These are phyloP conservation scores for Emericellopsis cladophorae DNA, from an alignment of 2,329 filamentous ascomycete species.

Conservation along the genomic window DNA sequence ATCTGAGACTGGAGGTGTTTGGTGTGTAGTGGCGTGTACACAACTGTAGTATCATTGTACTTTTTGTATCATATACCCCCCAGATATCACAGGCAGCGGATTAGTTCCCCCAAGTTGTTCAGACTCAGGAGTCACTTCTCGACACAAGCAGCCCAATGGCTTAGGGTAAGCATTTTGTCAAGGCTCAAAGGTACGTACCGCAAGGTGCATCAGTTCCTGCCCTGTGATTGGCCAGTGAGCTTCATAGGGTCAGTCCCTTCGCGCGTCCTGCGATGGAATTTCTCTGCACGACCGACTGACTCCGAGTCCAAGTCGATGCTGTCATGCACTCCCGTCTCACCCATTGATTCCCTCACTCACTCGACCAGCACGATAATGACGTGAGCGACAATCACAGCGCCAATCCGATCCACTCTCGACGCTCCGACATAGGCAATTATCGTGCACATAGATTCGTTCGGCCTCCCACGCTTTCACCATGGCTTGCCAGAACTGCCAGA, in stretches of 20 bases:
- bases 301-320: constrained; percentile 9
- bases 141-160: neutral
- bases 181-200: neutral
- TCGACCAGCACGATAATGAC: too few relatives aligned
- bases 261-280: constrained; percentile 4
- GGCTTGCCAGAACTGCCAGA: constrained; percentile 35
- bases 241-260: constrained; percentile 9
- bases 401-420: neutral
- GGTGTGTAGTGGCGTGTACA: neutral
- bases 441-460: too few relatives aligned
- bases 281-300: constrained; percentile 4
- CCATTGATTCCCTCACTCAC: neutral
- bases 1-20: neutral
- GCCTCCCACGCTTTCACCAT: constrained; percentile 15
- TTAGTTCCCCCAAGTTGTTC: too few relatives aligned
- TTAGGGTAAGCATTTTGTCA: neutral
- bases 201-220: neutral
- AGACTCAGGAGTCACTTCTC: too few relatives aligned
- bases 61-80: too few relatives aligned
- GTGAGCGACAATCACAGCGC: neutral
- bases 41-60: neutral
- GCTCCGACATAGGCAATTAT: neutral
- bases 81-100: too few relatives aligned
- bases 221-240: neutral
- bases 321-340: constrained; percentile 8